A percentile compares a stretch with the other conserved stretches of the same genome.
phyloP scores from a whole-genome alignment of 2,329 filamentous ascomycete genomes.

The Ramularia endophylla region DNA sequence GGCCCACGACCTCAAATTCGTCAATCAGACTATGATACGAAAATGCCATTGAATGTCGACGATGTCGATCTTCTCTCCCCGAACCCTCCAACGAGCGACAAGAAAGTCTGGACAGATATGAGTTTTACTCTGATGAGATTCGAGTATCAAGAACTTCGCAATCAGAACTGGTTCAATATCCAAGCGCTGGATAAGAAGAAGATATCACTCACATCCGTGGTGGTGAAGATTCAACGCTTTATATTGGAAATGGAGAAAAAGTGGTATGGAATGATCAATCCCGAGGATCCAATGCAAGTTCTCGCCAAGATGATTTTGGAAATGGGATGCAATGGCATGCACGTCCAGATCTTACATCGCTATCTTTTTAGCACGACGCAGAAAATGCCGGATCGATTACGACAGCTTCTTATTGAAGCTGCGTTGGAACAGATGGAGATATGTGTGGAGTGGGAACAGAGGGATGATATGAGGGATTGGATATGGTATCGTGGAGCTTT shows the following conservation, averaged over 20 bases:
- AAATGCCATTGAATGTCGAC: constrained; percentile 64
- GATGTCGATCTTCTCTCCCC: constrained; percentile 54
- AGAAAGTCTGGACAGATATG: constrained; percentile 59
- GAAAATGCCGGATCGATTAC: constrained; percentile 56
- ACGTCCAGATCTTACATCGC: constrained; percentile 62
- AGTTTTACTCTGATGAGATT: constrained; percentile 64
- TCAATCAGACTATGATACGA: constrained; percentile 69
- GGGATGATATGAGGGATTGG: constrained; percentile 52
- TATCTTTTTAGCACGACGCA: constrained; percentile 50
- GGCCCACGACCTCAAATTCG: constrained; percentile 66
- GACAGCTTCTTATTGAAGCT: constrained; percentile 58
- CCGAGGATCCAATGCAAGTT: constrained; percentile 54
- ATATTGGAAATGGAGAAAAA: constrained; percentile 57
- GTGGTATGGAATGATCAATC: constrained; percentile 59
- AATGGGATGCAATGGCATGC: constrained; percentile 56
- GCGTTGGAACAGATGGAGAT: constrained; percentile 51
- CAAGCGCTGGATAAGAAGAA: constrained; percentile 57
- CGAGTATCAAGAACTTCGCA: constrained; percentile 67
- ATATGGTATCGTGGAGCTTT: constrained; percentile 65
- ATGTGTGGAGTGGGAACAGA: constrained; percentile 50
- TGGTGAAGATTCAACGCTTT: constrained; percentile 65
- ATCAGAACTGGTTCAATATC: constrained; percentile 64
- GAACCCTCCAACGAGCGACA: constrained; percentile 39
- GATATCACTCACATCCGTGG: constrained; percentile 56
- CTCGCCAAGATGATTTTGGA: constrained; percentile 60